These are phyloP conservation scores for Phytophthora chlamydospora DNA, from an alignment of 352 stramenopile genomes.

Conservation along the genomic window DNA sequence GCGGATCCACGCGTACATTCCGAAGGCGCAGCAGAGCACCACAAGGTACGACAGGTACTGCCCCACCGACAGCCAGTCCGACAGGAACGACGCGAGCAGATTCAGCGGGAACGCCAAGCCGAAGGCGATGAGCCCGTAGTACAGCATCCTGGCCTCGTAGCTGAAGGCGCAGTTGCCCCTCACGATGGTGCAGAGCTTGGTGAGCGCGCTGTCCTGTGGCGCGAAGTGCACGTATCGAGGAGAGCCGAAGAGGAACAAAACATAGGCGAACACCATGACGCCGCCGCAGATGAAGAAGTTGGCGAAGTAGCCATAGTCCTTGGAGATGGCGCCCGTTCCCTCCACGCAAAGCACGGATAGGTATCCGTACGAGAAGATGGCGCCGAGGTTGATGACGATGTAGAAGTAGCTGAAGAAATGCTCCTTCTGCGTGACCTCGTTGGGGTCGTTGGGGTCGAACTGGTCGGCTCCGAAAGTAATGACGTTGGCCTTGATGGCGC, in stretches of 20 bases:
- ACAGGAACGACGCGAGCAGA: constrained; percentile 75
- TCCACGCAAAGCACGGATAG: constrained; percentile 90
- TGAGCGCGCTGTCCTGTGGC: constrained; percentile 76
- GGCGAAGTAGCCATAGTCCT: constrained; percentile 90
- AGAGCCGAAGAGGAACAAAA: constrained; percentile 64
- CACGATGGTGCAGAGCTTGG: constrained; percentile 76
- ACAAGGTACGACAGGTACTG: constrained; percentile 82
- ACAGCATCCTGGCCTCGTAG: constrained; percentile 79
- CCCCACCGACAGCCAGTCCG: constrained; percentile 51
- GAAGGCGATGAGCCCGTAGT: constrained; percentile 78
- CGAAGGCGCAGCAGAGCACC: constrained; percentile 66
- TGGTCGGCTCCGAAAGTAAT: constrained; percentile 89
- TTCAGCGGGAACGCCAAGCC: constrained; percentile 71
- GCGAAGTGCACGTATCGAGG: constrained; percentile 78
- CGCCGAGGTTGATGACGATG: constrained; percentile 91
- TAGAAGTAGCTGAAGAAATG: constrained; percentile 94
- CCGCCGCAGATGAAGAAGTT: constrained; percentile 85
- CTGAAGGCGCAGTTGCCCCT: constrained; percentile 80
- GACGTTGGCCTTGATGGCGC: constrained; percentile 89
- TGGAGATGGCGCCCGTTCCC: constrained; percentile 70
- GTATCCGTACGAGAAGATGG: constrained; percentile 92
- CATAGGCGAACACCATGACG: constrained; percentile 85
- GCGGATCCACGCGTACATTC: constrained; percentile 86
- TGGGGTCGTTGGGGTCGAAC: constrained; percentile 86
- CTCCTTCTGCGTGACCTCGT: constrained; percentile 79